These are phyloP conservation scores for Rhodofomes roseus DNA, from an alignment of 1,284 basidiomycete genomes.

Conservation along the genomic window DNA sequence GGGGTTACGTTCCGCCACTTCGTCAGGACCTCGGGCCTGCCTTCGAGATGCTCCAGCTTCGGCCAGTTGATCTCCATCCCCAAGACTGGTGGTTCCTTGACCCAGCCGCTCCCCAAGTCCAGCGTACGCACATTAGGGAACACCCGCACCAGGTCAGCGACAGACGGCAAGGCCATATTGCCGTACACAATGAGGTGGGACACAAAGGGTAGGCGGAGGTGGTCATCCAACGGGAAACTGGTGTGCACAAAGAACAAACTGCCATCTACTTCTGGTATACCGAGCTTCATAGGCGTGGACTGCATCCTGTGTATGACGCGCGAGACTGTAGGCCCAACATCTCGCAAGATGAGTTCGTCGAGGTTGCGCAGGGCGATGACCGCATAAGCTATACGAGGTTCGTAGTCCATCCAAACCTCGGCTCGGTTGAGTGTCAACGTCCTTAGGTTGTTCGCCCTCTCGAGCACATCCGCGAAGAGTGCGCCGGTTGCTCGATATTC, in stretches of 20 bases:
- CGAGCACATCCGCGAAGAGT: not conserved
- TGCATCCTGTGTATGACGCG: not conserved
- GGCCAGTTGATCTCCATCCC: not conserved
- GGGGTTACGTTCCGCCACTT: not conserved
- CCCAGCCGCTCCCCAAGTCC: not conserved
- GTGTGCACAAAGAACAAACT: not conserved
- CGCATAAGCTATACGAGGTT: not conserved
- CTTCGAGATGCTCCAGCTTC: not conserved
- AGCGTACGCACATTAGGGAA: not conserved
- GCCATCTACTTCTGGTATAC: not conserved
- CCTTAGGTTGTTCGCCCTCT: not conserved
- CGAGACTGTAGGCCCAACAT: not conserved
- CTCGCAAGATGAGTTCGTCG: not conserved
- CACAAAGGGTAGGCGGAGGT: not conserved
- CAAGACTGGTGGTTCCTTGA: not conserved
- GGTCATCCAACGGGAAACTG: not conserved
- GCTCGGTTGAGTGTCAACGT: not conserved
- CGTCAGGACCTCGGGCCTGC: not conserved
- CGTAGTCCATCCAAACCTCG: not conserved
- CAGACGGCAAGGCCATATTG: not conserved
- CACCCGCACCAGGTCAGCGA: not conserved
- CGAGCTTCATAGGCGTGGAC: not conserved
- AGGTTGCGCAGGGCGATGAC: not conserved
- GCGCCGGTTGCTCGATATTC: not conserved
- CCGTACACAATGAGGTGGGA: not conserved